phyloP scores from a whole-genome alignment of 345 rosid species.

The Gynandropsis gynandra region DNA sequence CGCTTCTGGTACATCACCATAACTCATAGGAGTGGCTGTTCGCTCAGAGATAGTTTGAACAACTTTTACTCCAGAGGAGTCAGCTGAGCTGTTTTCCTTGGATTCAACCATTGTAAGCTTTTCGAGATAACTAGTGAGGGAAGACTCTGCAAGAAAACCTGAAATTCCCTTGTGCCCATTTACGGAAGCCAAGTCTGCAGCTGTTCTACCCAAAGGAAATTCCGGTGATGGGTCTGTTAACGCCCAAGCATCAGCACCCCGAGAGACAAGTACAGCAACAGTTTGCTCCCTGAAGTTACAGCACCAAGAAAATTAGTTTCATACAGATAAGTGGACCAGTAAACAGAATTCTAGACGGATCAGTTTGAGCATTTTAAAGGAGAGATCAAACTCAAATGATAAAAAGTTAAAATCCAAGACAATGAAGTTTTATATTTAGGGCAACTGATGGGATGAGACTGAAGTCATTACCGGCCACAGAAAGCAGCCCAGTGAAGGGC shows the following conservation, averaged over 20 bases:
- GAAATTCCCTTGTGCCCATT: conserved; percentile 91
- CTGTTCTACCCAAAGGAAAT: conserved; percentile 64
- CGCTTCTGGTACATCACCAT: conserved; percentile 46
- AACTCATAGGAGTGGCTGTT: conserved; percentile 47
- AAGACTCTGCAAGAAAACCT: conserved; percentile 86
- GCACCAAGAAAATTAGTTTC: conserved; percentile 10
- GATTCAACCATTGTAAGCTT: conserved; percentile 53
- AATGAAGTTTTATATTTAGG: neutral
- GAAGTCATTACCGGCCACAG: conserved; percentile 64
- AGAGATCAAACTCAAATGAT: neutral
- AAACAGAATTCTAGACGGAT: neutral
- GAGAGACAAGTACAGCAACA: conserved; percentile 62
- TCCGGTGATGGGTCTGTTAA: conserved; percentile 81
- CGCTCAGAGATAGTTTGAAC: conserved; percentile 62
- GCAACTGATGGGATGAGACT: conserved; percentile 11
- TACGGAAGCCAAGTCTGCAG: conserved; percentile 86
- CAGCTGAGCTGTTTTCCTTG: conserved; percentile 33
- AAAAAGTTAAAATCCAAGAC: neutral
- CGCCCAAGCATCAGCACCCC: conserved; percentile 67
- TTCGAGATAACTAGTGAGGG: conserved; percentile 59
- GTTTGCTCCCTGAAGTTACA: conserved; percentile 66
- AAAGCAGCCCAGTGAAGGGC: conserved; percentile 98
- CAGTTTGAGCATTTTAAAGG: conserved; percentile 7
- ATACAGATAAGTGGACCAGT: conserved; percentile 1
- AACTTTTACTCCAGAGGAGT: conserved; percentile 35